Evolutionary conservation across 164 flowering plant genomes (phyloP), one percentile per base, ranked within the genome.

Genomic region (Amborella trichopoda): DNA sequence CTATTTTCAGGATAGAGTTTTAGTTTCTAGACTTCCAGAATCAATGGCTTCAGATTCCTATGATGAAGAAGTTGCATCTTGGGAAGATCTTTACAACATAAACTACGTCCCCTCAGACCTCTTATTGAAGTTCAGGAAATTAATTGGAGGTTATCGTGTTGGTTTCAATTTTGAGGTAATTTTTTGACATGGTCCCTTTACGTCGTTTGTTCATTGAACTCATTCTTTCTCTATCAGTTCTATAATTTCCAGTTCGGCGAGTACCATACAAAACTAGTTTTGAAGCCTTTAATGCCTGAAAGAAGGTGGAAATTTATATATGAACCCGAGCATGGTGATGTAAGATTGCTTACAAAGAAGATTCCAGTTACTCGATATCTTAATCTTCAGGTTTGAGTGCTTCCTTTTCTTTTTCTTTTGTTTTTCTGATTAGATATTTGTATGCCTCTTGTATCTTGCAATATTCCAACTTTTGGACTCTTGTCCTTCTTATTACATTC

Each of bases 151-250:
- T n/a, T n/a, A 82, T 48, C 83, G 90, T 11, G 54, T 80, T 28
- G 95, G 93, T 23, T 42, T 82, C 57, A 89, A 89, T 56, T 55
- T 89, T 46, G 94, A 89, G 90, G 95, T 85, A 61, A 32, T 9
- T 4, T 25, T 19, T 26, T 38, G 8, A n/a, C n/a, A n/a, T n/a
- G n/a, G n/a, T n/a, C n/a, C n/a, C n/a, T n/a, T n/a, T n/a, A n/a
- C n/a, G n/a, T n/a, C n/a, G n/a, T 23, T 46, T 28, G 58, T 49
- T 28, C 26, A 21, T 5, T 42, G 26, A 49, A 27, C 23, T 53
- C 25, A 26, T 26, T 44, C 20, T 46, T 68, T 17, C 52, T 13
- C 45, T 26, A 70, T 40, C 80, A 88, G 94, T 75, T 84, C 56
- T 81, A 81, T 50, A 88, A 88, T 68, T 81, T 71, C 54, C 81